Percentiles rank a stretch among this genome's conserved stretches.
Conservation (phyloP, 2,329 filamentous ascomycete genomes). For the Trichoderma arundinaceum region DNA sequence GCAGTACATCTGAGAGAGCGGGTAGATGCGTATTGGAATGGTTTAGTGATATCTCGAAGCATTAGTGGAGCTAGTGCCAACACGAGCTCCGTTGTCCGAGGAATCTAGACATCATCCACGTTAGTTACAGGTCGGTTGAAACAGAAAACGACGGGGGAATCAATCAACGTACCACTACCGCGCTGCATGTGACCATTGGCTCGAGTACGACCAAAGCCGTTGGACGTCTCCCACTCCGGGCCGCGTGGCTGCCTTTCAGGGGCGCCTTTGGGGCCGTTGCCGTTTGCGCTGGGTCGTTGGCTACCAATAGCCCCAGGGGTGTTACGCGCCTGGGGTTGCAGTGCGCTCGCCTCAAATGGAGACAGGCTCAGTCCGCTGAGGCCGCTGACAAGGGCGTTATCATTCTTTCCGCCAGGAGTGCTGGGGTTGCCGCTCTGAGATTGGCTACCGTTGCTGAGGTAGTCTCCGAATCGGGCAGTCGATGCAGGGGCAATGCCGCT, state of each 20-base stretch:
- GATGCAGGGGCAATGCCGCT: slow-evolving; percentile 57
- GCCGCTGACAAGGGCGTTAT: slow-evolving; percentile 52
- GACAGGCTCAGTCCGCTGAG: slow-evolving; percentile 59
- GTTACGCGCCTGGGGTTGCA: slow-evolving; percentile 48
- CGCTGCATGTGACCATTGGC: slow-evolving; percentile 66
- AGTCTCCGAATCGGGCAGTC: slow-evolving; percentile 54
- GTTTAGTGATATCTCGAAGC: slow-evolving; percentile 48
- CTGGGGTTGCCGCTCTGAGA: slow-evolving; percentile 42
- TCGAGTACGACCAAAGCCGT: slow-evolving; percentile 61
- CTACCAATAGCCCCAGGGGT: slow-evolving; percentile 69
- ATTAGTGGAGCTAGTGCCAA: slow-evolving; percentile 45
- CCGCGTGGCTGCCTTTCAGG: slow-evolving; percentile 69
- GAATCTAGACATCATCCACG: slow-evolving; percentile 45
- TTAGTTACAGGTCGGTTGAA: slow-evolving; percentile 31
- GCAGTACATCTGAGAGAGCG: slow-evolving; percentile 12
- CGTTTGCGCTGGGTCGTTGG: slow-evolving; percentile 62
- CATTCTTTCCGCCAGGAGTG: slow-evolving; percentile 49
- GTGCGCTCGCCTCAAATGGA: slow-evolving; percentile 54
- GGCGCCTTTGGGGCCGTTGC: slow-evolving; percentile 51
- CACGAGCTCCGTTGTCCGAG: slow-evolving; percentile 51
- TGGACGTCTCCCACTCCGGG: slow-evolving; percentile 63
- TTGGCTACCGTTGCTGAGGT: slow-evolving; percentile 48
- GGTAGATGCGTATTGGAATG: slow-evolving; percentile 8
- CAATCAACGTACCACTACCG: slow-evolving; percentile 60
- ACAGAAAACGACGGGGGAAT: background rate